Evolutionary conservation across 495 filamentous ascomycete species (phyloP), one percentile per base, ranked within the genome.

Genomic region (Neurospora sp.): DNA sequence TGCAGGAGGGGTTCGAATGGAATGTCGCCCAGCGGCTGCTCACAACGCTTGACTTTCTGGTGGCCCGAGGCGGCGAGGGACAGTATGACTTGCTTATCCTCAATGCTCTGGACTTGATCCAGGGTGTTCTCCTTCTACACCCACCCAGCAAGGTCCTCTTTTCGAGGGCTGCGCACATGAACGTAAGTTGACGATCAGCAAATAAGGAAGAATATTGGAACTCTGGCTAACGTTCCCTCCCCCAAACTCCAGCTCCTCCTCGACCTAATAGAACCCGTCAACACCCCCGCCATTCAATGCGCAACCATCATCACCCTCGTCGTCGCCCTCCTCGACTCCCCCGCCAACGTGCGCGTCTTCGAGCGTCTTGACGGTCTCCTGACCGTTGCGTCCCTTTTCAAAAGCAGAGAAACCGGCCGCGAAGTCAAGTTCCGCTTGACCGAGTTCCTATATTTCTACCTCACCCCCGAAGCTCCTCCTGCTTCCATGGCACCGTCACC

Each of bases 1-100:
- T 98, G 70, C 96, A 99, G 81, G 95, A 97, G 78, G 91, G 95
- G 13, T 99, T 99, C 82, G 92, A 97, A 83, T 99, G 94, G 93
- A 99, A 99, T 83, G 92, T 98, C 42, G 92, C 93, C 39, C 91
- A 93, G 81, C 91, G 94, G 74, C 85, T 99, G 71, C 90, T 96
- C 69, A 88, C 89, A 39, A 96, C 93, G 75, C 88, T 99, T 43
- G 96, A 99, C 81, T 89, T 93, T 72, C 87, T 98, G 62, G 86
- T 98, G 70, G 93, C 93, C 13, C 90, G 91, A 79, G 89, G 89
- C 39, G 90, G 89, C 82, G 90, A 92, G 78, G 91, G 90, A 37
- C 92, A 93, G 78, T 96, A 94, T 79, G 94, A 98, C 81, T 85
- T 94, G 69, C 87, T 98, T 62, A 96, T 99, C 74, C 86, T 97